Evolutionary conservation across 1,284 basidiomycete species (phyloP).

Genomic region (Apiotrichum akiyoshidainum): DNA sequence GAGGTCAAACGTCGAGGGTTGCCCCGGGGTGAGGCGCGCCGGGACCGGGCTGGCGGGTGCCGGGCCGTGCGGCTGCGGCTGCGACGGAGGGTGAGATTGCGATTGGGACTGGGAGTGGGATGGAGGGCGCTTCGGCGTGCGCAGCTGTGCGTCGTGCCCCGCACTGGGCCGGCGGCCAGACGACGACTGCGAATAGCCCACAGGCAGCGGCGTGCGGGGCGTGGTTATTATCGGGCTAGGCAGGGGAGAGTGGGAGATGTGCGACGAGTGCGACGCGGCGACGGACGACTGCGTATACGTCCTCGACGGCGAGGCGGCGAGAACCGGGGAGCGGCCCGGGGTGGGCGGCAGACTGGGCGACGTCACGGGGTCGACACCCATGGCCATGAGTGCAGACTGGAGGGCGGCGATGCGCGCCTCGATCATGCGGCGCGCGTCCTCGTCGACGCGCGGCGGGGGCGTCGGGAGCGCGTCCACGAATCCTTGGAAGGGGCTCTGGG

Average conservation of each 20-base stretch:
- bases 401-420: conserved; percentile 22
- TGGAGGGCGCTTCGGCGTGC: no score
- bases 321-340: background rate
- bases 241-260: background rate
- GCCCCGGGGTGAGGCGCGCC: no score
- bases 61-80: background rate
- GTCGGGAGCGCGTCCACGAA: background rate
- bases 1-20: background rate
- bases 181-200: no score
- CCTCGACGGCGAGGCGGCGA: background rate
- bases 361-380: conserved; percentile 7
- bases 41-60: background rate
- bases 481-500: background rate
- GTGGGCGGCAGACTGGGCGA: background rate
- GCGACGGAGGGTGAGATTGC: no score
- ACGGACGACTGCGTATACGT: background rate
- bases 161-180: no score
- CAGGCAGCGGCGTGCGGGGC: background rate
- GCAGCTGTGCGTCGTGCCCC: no score
- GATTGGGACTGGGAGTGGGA: no score
- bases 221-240: background rate
- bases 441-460: conserved; percentile 3
- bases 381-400: conserved; percentile 4
- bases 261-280: background rate
- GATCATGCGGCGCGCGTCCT: conserved; percentile 22